These are phyloP conservation scores for Beverwykella pulmonaria DNA, from an alignment of 495 filamentous ascomycete species.

Conservation along the genomic window DNA sequence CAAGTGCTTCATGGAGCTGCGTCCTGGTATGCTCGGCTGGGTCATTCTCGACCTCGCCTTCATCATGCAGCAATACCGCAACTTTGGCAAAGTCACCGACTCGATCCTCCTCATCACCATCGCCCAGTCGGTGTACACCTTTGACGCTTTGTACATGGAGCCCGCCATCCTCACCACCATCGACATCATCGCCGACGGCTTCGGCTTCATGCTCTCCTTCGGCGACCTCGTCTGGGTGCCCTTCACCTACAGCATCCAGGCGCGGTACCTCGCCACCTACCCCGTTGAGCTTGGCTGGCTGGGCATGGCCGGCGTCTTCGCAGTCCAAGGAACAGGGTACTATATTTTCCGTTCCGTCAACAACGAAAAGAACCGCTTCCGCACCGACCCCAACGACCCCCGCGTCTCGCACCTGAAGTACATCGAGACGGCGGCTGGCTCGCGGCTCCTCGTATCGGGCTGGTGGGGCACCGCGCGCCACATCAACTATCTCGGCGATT, in stretches of 20 bases:
- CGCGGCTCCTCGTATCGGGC: constrained; percentile 77
- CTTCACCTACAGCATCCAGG: constrained; percentile 83
- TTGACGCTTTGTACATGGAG: constrained; percentile 90
- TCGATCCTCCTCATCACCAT: constrained; percentile 79
- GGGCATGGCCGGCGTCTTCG: constrained; percentile 64
- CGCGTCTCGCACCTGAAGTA: constrained; percentile 78
- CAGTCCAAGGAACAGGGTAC: constrained; percentile 69
- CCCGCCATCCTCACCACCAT: constrained; percentile 92
- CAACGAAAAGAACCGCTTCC: constrained; percentile 92
- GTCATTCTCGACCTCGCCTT: constrained; percentile 83
- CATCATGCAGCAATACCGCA: constrained; percentile 83
- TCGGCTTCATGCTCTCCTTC: constrained; percentile 95
- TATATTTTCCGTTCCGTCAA: constrained; percentile 90
- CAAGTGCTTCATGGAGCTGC: constrained; percentile 86
- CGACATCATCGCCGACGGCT: constrained; percentile 92
- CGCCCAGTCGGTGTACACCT: constrained; percentile 80
- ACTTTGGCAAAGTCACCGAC: constrained; percentile 80
- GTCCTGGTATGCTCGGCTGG: constrained; percentile 91
- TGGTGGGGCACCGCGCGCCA: constrained; percentile 96
- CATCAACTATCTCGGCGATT: constrained; percentile 98
- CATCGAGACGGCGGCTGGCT: constrained; percentile 82
- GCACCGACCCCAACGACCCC: constrained; percentile 83
- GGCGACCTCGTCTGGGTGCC: constrained; percentile 94
- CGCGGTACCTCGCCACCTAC: constrained; percentile 83
- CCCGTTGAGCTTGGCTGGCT: constrained; percentile 72